Evolutionary conservation across 805 yeast genomes (phyloP).

Genomic region (Barnettozyma californica): DNA sequence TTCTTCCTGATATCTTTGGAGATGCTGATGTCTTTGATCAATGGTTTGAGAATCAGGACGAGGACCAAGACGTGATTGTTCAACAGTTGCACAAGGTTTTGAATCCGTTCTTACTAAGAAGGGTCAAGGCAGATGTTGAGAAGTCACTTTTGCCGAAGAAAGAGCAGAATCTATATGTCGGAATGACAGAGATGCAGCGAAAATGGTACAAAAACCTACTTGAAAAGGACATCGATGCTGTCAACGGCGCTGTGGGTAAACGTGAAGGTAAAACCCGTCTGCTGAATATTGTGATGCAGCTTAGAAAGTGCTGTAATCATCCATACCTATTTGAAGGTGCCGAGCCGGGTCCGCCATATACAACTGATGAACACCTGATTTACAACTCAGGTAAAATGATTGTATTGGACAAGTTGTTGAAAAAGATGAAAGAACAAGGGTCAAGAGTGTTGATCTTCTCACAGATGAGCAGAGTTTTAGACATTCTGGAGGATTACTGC

Average conservation of each 20-base stretch:
- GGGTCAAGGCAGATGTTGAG: slow-evolving; percentile 92
- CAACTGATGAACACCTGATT: slow-evolving; percentile 93
- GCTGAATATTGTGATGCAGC: slow-evolving; percentile 92
- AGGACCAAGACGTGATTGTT: slow-evolving; percentile 75
- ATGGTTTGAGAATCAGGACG: slow-evolving; percentile 69
- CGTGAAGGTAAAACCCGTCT: slow-evolving; percentile 89
- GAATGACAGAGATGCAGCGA: slow-evolving; percentile 93
- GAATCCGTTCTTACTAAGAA: slow-evolving; percentile 80
- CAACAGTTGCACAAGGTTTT: slow-evolving; percentile 84
- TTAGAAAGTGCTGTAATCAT: slow-evolving; percentile 94
- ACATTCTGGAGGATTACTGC: slow-evolving; percentile 90
- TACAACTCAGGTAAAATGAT: slow-evolving; percentile 87
- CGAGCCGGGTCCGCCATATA: slow-evolving; percentile 96
- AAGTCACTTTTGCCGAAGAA: slow-evolving; percentile 85
- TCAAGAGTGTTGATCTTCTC: slow-evolving; percentile 89
- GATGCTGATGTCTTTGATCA: slow-evolving; percentile 86
- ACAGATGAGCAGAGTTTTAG: slow-evolving; percentile 88
- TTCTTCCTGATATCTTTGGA: slow-evolving; percentile 91
- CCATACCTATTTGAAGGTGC: slow-evolving; percentile 98
- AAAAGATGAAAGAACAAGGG: slow-evolving; percentile 66
- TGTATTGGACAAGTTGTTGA: slow-evolving; percentile 76
- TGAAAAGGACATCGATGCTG: slow-evolving; percentile 94
- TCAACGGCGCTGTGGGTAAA: slow-evolving; percentile 92
- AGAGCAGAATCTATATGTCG: slow-evolving; percentile 84
- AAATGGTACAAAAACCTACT: slow-evolving; percentile 85